A percentile compares a stretch with the other conserved stretches of the same genome.
Evolutionary conservation across 257 asterid genomes (phyloP).

Genomic region (Linderniella brevidens): DNA sequence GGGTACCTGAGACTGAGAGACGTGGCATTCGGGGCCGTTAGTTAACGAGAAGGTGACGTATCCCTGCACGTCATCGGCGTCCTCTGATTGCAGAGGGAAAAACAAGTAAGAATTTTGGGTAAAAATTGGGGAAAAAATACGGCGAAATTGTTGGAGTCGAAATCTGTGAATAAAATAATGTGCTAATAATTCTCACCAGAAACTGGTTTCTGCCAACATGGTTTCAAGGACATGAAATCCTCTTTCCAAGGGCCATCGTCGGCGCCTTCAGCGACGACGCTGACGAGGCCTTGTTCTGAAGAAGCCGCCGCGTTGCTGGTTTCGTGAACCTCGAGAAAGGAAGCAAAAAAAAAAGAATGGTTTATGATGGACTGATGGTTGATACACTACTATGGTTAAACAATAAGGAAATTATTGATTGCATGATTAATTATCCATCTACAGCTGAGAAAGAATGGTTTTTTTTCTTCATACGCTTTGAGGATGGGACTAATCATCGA

Average conservation of each 20-base stretch:
- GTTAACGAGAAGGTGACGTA: constrained; percentile 79
- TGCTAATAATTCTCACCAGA: constrained; percentile 27
- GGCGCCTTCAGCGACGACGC: constrained; percentile 21
- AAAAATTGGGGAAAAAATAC: not conserved
- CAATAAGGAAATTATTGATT: too few species aligned
- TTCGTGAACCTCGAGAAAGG: constrained; percentile 15
- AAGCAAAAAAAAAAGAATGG: not conserved
- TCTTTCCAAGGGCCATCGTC: constrained; percentile 51
- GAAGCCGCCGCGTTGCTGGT: constrained; percentile 39
- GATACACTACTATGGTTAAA: too few species aligned
- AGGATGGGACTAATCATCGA: too few species aligned
- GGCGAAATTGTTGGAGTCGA: not conserved
- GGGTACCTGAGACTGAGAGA: constrained; percentile 98
- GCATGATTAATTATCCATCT: too few species aligned
- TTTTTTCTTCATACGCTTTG: too few species aligned
- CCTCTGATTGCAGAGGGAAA: constrained; percentile 30
- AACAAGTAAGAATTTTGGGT: constrained; percentile 7
- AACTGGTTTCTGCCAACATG: constrained; percentile 76
- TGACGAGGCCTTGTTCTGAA: constrained; percentile 24
- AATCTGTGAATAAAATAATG: not conserved
- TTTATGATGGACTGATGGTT: too few species aligned
- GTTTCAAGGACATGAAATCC: constrained; percentile 48
- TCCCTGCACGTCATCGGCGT: constrained; percentile 57
- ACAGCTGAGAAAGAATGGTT: too few species aligned
- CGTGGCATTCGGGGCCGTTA: constrained; percentile 97